Evolutionary conservation across 2,329 filamentous ascomycete genomes (phyloP).

Genomic region (Diplodia intermedia): DNA sequence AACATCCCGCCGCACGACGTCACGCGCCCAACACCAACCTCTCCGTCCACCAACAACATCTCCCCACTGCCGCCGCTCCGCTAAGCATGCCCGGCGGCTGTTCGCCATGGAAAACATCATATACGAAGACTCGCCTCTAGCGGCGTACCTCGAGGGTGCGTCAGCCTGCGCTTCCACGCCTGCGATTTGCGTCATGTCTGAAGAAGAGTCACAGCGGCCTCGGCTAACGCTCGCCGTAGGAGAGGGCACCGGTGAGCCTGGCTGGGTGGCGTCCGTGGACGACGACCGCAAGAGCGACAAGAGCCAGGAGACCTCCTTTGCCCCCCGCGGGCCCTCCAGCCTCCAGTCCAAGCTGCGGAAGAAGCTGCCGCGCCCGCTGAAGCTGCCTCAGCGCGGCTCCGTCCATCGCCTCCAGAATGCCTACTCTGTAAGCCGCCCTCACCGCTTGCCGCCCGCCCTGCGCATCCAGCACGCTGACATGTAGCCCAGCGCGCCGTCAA

Average conservation of each 20-base stretch:
- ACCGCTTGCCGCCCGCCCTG: conserved; percentile 5
- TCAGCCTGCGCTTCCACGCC: conserved; percentile 34
- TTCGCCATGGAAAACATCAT: conserved; percentile 81
- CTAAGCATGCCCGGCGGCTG: conserved; percentile 35
- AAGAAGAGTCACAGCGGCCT: conserved; percentile 26
- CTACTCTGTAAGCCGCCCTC: conserved; percentile 45
- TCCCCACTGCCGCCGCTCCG: conserved; percentile 21
- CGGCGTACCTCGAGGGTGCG: conserved; percentile 86
- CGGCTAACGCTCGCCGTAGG: conserved; percentile 42
- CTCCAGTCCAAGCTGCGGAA: conserved; percentile 58
- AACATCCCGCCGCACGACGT: conserved; percentile 29
- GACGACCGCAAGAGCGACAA: conserved; percentile 7
- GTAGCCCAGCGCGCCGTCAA: conserved; percentile 68
- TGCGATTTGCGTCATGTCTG: conserved; percentile 33
- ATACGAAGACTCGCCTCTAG: conserved; percentile 85
- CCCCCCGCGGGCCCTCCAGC: conserved; percentile 58
- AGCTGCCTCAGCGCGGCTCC: conserved; percentile 47
- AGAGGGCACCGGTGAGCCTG: conserved; percentile 42
- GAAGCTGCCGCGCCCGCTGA: conserved; percentile 57
- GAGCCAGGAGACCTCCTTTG: conserved; percentile 49
- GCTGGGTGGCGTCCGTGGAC: conserved; percentile 31
- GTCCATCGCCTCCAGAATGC: conserved; percentile 48
- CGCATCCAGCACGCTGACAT: conserved; percentile 35
- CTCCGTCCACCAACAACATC: conserved; percentile 3
- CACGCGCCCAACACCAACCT: conserved; percentile 18